These are phyloP conservation scores for Solanum tacnaense DNA, from an alignment of 257 asterid species.

Conservation along the genomic window DNA sequence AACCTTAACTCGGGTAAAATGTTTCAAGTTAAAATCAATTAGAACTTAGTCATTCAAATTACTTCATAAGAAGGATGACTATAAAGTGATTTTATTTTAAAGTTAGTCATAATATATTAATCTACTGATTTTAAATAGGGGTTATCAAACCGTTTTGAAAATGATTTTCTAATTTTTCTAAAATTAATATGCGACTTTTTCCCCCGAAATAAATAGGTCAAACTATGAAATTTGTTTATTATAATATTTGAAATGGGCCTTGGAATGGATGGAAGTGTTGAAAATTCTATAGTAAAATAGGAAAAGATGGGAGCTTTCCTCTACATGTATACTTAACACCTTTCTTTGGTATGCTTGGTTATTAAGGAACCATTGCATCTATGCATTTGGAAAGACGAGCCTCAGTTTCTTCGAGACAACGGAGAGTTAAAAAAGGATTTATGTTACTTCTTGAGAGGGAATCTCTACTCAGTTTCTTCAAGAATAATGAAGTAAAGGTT, in stretches of 20 bases:
- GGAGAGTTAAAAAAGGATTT: conserved; percentile 29
- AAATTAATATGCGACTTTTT: background rate
- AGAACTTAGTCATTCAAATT: background rate
- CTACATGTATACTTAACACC: background rate
- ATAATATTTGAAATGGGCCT: conserved; percentile 50
- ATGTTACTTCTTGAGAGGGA: conserved; percentile 45
- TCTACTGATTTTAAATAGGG: background rate
- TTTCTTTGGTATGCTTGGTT: no score
- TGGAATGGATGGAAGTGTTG: conserved; percentile 62
- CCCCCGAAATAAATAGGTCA: background rate
- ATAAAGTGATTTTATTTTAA: background rate
- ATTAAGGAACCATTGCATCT: no score
- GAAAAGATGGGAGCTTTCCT: conserved; percentile 59
- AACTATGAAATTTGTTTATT: background rate
- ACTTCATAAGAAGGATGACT: background rate
- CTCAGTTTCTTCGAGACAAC: conserved; percentile 41
- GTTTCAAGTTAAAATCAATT: background rate
- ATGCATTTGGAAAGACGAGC: conserved; percentile 38
- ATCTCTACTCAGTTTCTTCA: conserved; percentile 40
- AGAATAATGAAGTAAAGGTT: conserved; percentile 39
- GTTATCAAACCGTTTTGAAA: background rate
- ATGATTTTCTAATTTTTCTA: no score
- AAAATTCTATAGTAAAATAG: conserved; percentile 53
- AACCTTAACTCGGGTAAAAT: background rate
- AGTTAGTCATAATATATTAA: no score